Conservation (phyloP, 164 flowering plant species). For the Stephania yunnanensis region DNA sequence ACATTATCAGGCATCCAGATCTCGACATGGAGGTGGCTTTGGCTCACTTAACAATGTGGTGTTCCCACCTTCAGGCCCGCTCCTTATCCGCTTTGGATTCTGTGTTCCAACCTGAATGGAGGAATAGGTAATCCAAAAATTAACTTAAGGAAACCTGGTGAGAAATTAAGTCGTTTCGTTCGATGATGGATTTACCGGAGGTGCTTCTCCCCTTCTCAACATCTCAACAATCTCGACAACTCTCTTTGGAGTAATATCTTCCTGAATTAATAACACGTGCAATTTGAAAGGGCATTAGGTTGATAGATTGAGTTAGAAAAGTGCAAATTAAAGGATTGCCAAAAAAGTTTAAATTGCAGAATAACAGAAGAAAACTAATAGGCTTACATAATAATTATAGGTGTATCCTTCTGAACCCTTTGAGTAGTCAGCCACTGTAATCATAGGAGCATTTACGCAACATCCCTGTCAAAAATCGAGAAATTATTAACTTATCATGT, state of each 20-base stretch:
- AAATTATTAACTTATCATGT: not conserved
- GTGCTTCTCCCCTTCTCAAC: constrained; percentile 81
- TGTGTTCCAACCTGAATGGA: constrained; percentile 85
- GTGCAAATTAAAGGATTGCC: not conserved
- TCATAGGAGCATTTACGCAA: constrained; percentile 99
- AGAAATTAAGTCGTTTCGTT: not conserved
- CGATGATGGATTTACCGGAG: constrained; percentile 53
- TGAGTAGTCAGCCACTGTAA: constrained; percentile 96
- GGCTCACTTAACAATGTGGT: constrained; percentile 78
- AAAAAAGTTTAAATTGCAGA: too few species aligned
- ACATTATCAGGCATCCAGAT: constrained; percentile 87
- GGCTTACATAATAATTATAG: constrained; percentile 81
- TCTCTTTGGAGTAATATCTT: constrained; percentile 83
- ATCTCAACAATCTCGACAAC: constrained; percentile 93
- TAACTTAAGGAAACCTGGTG: not conserved
- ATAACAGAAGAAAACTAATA: not conserved
- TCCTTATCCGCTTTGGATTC: constrained; percentile 58
- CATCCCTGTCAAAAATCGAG: constrained; percentile 59
- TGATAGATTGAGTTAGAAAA: not conserved
- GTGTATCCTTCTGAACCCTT: constrained; percentile 97
- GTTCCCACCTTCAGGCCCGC: constrained; percentile 97
- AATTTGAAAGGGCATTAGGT: constrained; percentile 1
- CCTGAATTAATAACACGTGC: constrained; percentile 42
- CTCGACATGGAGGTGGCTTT: constrained; percentile 90
- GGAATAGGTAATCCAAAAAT: constrained; percentile 7